Percentiles rank a stretch among this genome's conserved stretches.
phyloP scores from a whole-genome alignment of 768 basidiomycete genomes.

The Tricholoma terreum region DNA sequence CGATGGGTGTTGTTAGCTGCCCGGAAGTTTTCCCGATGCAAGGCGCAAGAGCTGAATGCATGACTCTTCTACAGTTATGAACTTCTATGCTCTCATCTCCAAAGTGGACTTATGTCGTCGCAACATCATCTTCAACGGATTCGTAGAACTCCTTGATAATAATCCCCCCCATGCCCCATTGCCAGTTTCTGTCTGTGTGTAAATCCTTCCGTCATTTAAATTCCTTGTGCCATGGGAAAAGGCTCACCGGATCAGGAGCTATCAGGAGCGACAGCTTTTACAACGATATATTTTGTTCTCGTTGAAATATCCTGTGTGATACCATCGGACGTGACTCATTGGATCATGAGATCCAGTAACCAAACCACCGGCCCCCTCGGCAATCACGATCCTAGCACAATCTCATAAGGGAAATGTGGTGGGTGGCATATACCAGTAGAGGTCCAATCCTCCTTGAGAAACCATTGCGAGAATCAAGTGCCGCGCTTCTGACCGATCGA shows the following conservation, averaged over 20 bases:
- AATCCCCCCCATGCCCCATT: slow-evolving; percentile 69
- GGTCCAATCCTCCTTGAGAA: slow-evolving; percentile 83
- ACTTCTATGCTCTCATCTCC: neutral
- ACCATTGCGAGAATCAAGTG: slow-evolving; percentile 80
- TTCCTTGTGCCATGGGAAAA: neutral
- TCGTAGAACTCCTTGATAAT: slow-evolving; percentile 85
- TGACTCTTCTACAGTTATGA: no score
- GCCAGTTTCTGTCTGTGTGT: slow-evolving; percentile 56
- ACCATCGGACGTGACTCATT: slow-evolving; percentile 52
- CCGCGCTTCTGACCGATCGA: slow-evolving; percentile 80
- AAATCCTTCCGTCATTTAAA: neutral
- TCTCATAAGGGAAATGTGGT: neutral
- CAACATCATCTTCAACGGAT: slow-evolving; percentile 71
- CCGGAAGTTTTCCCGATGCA: no score
- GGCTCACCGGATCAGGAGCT: slow-evolving; percentile 50
- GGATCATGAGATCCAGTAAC: slow-evolving; percentile 66
- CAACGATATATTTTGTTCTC: slow-evolving; percentile 78
- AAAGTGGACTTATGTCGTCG: slow-evolving; percentile 39
- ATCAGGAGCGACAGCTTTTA: slow-evolving; percentile 75
- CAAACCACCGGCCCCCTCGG: slow-evolving; percentile 82
- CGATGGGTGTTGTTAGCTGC: no score
- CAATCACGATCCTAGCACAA: slow-evolving; percentile 81
- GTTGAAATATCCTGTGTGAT: slow-evolving; percentile 68
- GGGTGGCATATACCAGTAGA: slow-evolving; percentile 69
- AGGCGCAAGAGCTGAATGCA: no score